Evolutionary conservation across 2,329 filamentous ascomycete genomes (phyloP).

Genomic region (Thielaviopsis ethacetica): DNA sequence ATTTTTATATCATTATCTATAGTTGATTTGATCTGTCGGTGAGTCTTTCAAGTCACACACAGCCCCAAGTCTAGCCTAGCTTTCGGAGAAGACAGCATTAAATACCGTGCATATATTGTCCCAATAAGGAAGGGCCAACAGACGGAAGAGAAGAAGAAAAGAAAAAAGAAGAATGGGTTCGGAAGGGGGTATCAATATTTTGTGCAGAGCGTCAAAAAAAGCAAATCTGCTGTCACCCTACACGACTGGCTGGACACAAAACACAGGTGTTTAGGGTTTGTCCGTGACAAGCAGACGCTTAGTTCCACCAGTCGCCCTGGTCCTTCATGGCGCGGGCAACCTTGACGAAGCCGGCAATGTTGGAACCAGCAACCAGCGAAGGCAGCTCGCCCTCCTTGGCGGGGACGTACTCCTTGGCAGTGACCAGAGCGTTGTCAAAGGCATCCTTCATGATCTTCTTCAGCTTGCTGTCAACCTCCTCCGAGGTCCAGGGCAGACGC

Average conservation of each 20-base stretch:
- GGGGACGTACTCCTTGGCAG: slow-evolving; percentile 75
- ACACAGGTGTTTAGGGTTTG: no score
- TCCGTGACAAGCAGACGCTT: not conserved
- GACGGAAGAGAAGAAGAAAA: not conserved
- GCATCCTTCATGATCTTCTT: slow-evolving; percentile 90
- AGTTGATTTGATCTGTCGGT: no score
- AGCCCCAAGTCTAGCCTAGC: no score
- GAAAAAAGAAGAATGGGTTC: not conserved
- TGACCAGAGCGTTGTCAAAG: slow-evolving; percentile 78
- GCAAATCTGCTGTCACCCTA: no score
- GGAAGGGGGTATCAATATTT: no score
- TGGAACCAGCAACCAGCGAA: slow-evolving; percentile 79
- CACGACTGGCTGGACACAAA: no score
- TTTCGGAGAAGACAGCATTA: no score
- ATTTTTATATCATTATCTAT: no score
- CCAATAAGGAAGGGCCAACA: not conserved
- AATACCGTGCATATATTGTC: no score
- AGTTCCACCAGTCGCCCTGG: slow-evolving; percentile 80
- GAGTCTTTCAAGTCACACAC: no score
- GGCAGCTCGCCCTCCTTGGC: slow-evolving; percentile 70
- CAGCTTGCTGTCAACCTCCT: slow-evolving; percentile 84
- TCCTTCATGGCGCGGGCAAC: slow-evolving; percentile 87
- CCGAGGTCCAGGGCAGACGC: slow-evolving; percentile 67
- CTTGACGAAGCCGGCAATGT: slow-evolving; percentile 97
- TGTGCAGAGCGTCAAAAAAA: no score